phyloP scores from a whole-genome alignment of 441 rosid species.

The Populus hybrid region DNA sequence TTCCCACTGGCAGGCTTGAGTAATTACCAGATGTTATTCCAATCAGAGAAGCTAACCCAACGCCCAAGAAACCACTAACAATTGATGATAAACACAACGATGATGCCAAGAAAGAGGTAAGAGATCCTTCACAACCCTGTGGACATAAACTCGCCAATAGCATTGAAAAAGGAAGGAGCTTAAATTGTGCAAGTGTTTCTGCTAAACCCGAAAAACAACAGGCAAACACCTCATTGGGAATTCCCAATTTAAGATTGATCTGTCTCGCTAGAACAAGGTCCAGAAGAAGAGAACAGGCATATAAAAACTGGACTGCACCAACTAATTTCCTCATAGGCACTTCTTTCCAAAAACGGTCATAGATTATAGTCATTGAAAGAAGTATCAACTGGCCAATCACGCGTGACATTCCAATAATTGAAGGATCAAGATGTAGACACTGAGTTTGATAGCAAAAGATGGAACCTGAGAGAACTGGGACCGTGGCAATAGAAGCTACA shows the following conservation, averaged over 20 bases:
- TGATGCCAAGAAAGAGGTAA: slow-evolving; percentile 73
- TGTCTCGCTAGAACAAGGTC: slow-evolving; percentile 59
- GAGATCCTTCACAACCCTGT: slow-evolving; percentile 75
- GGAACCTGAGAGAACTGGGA: slow-evolving; percentile 70
- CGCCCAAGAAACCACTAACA: slow-evolving; percentile 58
- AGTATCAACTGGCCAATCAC: slow-evolving; percentile 68
- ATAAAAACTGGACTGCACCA: slow-evolving; percentile 44
- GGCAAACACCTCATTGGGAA: slow-evolving; percentile 56
- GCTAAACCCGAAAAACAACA: slow-evolving; percentile 72
- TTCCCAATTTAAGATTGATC: slow-evolving; percentile 55
- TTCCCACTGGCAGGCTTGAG: slow-evolving; percentile 52
- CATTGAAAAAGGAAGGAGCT: slow-evolving; percentile 68
- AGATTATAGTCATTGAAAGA: slow-evolving; percentile 53
- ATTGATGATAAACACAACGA: slow-evolving; percentile 62
- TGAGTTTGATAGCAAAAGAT: slow-evolving; percentile 78
- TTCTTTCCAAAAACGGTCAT: slow-evolving; percentile 53
- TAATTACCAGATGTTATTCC: slow-evolving; percentile 56
- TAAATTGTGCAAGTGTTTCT: slow-evolving; percentile 68
- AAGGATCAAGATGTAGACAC: slow-evolving; percentile 60
- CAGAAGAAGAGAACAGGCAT: slow-evolving; percentile 64
- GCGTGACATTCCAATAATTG: slow-evolving; percentile 69
- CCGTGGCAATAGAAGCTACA: slow-evolving; percentile 57
- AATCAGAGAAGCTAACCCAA: slow-evolving; percentile 62
- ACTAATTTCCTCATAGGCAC: slow-evolving; percentile 60
- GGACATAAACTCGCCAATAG: slow-evolving; percentile 66